Percentiles rank a stretch among this genome's conserved stretches.
Evolutionary conservation across 1,284 basidiomycete genomes (phyloP).

Genomic region (Cystobasidiaceae sp.): DNA sequence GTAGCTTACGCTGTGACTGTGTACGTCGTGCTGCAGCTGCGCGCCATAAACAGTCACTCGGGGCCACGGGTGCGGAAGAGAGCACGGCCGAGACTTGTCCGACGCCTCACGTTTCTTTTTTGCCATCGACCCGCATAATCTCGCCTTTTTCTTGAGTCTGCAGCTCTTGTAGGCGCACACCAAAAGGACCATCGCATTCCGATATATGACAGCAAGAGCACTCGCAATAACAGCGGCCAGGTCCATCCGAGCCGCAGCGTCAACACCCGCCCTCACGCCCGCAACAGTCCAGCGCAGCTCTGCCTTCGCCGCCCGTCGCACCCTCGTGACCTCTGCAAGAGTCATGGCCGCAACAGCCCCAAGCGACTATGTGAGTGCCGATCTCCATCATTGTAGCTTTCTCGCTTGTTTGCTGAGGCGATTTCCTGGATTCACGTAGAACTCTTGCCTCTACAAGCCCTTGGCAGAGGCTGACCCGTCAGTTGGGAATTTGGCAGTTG

Average conservation of each 20-base stretch:
- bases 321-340: conserved; percentile 8
- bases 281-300: too few relatives aligned
- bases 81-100: too few relatives aligned
- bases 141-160: neutral
- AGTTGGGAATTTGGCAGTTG: neutral
- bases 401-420: neutral
- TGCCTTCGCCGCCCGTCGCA: neutral
- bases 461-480: conserved; percentile 81
- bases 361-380: conserved; percentile 13
- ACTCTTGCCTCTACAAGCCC: conserved; percentile 67
- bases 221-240: neutral
- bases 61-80: too few relatives aligned
- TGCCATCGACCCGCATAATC: too few relatives aligned
- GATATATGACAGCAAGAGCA: conserved; percentile 17
- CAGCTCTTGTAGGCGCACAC: too few relatives aligned
- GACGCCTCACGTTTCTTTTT: too few relatives aligned
- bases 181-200: too few relatives aligned
- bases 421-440: neutral
- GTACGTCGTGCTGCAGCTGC: too few relatives aligned
- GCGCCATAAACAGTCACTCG: too few relatives aligned
- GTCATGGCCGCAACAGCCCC: conserved; percentile 16
- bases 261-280: neutral
- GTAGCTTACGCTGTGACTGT: too few relatives aligned
- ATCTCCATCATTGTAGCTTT: neutral
- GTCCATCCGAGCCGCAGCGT: neutral